Percentiles rank a stretch among this genome's conserved stretches.
These are phyloP conservation scores for Globisporangium okanoganense DNA, from an alignment of 352 stramenopile species.

Conservation along the genomic window DNA sequence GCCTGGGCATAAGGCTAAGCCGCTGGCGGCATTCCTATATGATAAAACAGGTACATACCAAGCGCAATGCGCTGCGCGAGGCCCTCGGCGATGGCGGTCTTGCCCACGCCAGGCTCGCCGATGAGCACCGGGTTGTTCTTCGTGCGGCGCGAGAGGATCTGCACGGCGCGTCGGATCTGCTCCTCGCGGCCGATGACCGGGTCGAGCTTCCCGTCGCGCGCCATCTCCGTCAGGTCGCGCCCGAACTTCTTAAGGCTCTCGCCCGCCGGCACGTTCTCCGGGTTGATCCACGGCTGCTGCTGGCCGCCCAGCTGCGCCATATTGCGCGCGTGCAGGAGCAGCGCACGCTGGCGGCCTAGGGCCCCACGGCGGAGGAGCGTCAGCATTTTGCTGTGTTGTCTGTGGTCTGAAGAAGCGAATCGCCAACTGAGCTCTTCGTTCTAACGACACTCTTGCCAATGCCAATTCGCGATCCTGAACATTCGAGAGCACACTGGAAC, in stretches of 20 bases:
- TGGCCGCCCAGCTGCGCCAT: slow-evolving; percentile 13
- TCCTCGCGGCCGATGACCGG: slow-evolving; percentile 97
- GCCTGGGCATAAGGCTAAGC: too few species aligned
- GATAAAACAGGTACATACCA: slow-evolving; percentile 36
- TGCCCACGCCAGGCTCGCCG: slow-evolving; percentile 95
- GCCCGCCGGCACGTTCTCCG: slow-evolving; percentile 71
- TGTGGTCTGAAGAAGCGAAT: neutral
- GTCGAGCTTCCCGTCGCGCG: slow-evolving; percentile 95
- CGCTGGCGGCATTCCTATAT: too few species aligned
- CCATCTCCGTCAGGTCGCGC: slow-evolving; percentile 91
- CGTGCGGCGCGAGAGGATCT: slow-evolving; percentile 94
- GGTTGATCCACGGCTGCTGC: slow-evolving; percentile 71
- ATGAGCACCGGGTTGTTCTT: slow-evolving; percentile 99
- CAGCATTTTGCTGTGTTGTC: neutral
- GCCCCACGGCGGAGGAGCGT: neutral
- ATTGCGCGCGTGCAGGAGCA: neutral
- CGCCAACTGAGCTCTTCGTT: neutral
- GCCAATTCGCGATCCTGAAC: too few species aligned
- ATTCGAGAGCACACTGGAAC: too few species aligned
- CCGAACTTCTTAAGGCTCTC: slow-evolving; percentile 93
- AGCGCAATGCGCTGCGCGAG: slow-evolving; percentile 92
- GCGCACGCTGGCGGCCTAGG: neutral
- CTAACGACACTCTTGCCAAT: too few species aligned
- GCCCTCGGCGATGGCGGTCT: slow-evolving; percentile 95
- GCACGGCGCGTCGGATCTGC: slow-evolving; percentile 95